These are phyloP conservation scores for Besnoitia besnoiti DNA, from an alignment of 169 alveolate genomes.

Conservation along the genomic window DNA sequence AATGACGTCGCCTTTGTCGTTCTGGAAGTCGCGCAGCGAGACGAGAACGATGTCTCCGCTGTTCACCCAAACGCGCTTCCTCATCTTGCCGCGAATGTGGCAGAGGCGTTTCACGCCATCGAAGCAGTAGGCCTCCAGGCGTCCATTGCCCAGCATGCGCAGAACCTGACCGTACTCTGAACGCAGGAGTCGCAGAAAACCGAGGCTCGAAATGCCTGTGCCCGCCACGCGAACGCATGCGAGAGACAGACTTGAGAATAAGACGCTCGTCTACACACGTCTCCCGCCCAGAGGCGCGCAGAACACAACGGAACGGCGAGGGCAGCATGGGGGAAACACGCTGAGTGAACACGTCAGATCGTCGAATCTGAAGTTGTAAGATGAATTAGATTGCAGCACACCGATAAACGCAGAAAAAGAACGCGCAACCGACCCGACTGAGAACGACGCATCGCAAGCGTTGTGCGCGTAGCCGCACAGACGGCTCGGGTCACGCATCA, in stretches of 20 bases:
- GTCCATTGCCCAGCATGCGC: constrained; percentile 98
- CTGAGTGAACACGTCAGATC: no score
- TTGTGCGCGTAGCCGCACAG: neutral
- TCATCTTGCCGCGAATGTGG: constrained; percentile 97
- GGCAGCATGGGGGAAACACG: no score
- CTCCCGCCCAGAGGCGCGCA: no score
- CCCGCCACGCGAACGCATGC: no score
- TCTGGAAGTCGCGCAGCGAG: constrained; percentile 97
- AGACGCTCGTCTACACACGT: no score
- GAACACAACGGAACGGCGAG: no score
- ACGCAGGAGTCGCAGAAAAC: neutral
- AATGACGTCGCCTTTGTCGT: constrained; percentile 98
- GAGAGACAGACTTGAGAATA: no score
- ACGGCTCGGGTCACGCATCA: neutral
- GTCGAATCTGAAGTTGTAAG: no score
- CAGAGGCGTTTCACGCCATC: constrained; percentile 97
- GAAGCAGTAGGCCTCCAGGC: constrained; percentile 97
- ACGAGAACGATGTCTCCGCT: constrained; percentile 96
- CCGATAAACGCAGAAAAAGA: no score
- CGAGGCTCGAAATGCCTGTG: no score
- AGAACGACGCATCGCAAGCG: neutral
- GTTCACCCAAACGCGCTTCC: constrained; percentile 98
- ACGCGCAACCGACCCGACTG: no score
- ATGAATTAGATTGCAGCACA: no score
- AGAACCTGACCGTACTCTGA: constrained; percentile 95